Evolutionary conservation across 768 basidiomycete genomes (phyloP).

Genomic region (Dendrothele bispora): DNA sequence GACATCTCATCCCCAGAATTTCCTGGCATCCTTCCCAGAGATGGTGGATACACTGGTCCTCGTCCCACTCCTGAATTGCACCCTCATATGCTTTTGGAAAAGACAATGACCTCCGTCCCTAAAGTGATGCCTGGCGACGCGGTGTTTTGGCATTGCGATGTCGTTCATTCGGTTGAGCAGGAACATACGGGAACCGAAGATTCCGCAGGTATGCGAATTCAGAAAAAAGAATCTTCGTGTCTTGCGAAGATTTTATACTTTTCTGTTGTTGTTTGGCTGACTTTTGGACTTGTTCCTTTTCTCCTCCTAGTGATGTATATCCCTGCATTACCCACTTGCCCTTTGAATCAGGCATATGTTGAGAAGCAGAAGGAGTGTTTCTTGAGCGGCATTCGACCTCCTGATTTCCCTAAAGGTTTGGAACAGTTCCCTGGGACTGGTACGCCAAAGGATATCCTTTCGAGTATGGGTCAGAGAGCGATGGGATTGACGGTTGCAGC

Average conservation of each 20-base stretch:
- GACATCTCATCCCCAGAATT: conserved; percentile 50
- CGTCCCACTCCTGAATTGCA: conserved; percentile 40
- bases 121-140: conserved; percentile 65
- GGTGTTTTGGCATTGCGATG: conserved; percentile 63
- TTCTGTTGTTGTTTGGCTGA: neutral
- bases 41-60: conserved; percentile 43
- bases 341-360: conserved; percentile 47
- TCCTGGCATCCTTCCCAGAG: conserved; percentile 45
- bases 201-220: conserved; percentile 42
- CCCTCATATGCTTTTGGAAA: conserved; percentile 47
- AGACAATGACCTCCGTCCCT: conserved; percentile 64
- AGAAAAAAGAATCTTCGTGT: no score
- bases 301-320: conserved; percentile 52
- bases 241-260: neutral
- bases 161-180: conserved; percentile 27
- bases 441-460: conserved; percentile 6
- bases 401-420: conserved; percentile 46
- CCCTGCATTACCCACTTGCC: conserved; percentile 50
- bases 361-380: conserved; percentile 49
- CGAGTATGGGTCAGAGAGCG: conserved; percentile 3
- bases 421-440: conserved; percentile 13
- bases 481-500: conserved; percentile 12
- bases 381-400: conserved; percentile 47
- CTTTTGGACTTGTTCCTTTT: neutral
- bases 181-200: conserved; percentile 45